These are phyloP conservation scores for Amphirosellinia nigrospora DNA, from an alignment of 495 filamentous ascomycete species.

Conservation along the genomic window DNA sequence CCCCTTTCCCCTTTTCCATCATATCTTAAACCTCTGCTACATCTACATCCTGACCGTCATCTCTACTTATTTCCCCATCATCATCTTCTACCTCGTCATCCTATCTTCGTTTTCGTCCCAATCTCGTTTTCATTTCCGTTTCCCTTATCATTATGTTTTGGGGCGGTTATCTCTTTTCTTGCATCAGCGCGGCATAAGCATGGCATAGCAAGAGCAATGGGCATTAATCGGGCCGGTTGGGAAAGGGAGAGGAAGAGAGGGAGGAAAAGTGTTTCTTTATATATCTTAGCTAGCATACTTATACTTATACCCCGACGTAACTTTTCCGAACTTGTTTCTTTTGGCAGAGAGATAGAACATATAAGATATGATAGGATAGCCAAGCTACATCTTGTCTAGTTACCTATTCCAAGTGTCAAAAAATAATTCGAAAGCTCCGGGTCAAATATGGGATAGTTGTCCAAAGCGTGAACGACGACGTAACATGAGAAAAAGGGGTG, in stretches of 20 bases:
- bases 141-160: too few relatives aligned
- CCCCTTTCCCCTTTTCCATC: background rate
- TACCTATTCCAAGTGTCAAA: background rate
- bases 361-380: background rate
- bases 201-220: background rate
- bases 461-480: background rate
- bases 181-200: conserved; percentile 3
- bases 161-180: background rate
- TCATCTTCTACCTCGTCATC: background rate
- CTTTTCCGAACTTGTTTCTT: background rate
- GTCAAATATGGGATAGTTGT: background rate
- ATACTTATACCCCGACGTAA: background rate
- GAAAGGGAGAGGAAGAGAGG: too few relatives aligned
- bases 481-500: background rate
- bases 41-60: background rate
- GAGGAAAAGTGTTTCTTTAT: background rate
- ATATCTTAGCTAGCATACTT: background rate
- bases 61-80: too few relatives aligned
- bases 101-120: background rate
- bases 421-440: background rate
- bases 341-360: too few relatives aligned
- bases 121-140: background rate
- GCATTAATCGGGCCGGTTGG: background rate
- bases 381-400: background rate
- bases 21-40: background rate